phyloP scores from a whole-genome alignment of 2,329 filamentous ascomycete species.

The Lecanicillium sp. region DNA sequence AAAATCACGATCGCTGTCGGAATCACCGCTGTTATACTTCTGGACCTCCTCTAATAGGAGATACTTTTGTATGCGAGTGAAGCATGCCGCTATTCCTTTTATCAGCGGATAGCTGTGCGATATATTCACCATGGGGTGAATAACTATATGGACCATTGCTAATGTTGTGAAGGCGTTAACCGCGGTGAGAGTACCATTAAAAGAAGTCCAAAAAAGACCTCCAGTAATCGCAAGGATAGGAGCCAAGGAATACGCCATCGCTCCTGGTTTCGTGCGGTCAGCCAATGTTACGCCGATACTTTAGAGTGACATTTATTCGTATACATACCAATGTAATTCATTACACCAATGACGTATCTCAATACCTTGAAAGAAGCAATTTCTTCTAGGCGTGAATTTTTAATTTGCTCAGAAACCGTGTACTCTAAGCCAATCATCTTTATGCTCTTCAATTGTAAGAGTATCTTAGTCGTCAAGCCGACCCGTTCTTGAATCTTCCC shows the following conservation, averaged over 20 bases:
- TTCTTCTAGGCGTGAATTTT: constrained; percentile 12
- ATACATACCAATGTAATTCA: constrained; percentile 14
- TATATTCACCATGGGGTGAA: constrained; percentile 15
- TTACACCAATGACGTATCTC: constrained; percentile 8
- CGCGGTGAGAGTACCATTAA: not conserved
- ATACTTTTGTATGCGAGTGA: constrained; percentile 1
- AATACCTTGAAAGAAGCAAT: constrained; percentile 10
- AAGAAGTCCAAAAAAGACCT: not conserved
- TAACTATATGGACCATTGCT: constrained; percentile 12
- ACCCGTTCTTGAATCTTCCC: constrained; percentile 6
- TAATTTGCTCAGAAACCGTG: constrained; percentile 4
- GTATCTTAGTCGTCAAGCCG: not conserved
- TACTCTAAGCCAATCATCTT: constrained; percentile 10
- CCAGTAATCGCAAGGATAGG: constrained; percentile 1
- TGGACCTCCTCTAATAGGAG: not conserved
- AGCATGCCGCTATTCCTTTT: not conserved
- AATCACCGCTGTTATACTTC: not conserved
- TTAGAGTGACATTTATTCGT: constrained; percentile 16
- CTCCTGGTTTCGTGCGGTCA: no score
- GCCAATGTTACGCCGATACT: constrained; percentile 11
- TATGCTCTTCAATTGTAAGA: constrained; percentile 5
- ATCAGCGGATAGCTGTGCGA: constrained; percentile 12
- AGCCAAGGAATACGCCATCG: no score
- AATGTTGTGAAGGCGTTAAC: not conserved
- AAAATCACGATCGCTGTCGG: not conserved